phyloP scores from a whole-genome alignment of 2,329 filamentous ascomycete species.

The Bipolaris victoriae region DNA sequence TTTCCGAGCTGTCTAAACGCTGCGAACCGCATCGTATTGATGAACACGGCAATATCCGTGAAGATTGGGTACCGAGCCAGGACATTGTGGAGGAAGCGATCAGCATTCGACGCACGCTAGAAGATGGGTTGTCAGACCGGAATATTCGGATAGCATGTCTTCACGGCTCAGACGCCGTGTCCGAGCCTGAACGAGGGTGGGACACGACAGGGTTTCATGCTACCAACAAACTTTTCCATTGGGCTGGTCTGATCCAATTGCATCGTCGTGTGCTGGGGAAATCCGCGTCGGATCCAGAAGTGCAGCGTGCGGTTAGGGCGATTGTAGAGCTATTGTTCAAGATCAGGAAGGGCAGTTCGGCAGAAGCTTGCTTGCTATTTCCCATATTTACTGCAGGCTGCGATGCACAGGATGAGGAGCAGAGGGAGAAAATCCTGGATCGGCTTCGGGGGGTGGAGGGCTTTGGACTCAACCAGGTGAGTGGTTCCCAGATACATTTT shows the following conservation, averaged over 20 bases:
- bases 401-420: conserved; percentile 64
- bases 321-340: conserved; percentile 68
- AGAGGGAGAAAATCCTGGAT: conserved; percentile 67
- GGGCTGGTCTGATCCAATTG: conserved; percentile 77
- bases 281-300: conserved; percentile 61
- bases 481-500: conserved; percentile 20
- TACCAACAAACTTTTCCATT: conserved; percentile 80
- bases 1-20: conserved; percentile 72
- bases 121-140: conserved; percentile 55
- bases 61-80: conserved; percentile 64
- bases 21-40: conserved; percentile 72
- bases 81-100: conserved; percentile 64
- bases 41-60: conserved; percentile 56
- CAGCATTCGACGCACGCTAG: conserved; percentile 66
- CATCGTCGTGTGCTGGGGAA: conserved; percentile 74
- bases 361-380: conserved; percentile 77
- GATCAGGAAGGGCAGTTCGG: conserved; percentile 69
- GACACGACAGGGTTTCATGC: conserved; percentile 70
- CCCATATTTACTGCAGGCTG: conserved; percentile 85
- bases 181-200: conserved; percentile 55
- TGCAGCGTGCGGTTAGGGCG: conserved; percentile 67
- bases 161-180: conserved; percentile 45
- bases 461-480: conserved; percentile 77
- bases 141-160: conserved; percentile 51
- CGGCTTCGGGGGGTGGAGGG: conserved; percentile 71